Conservation (phyloP, 83 land plant genomes). For the Isoetes engelmannii region DNA sequence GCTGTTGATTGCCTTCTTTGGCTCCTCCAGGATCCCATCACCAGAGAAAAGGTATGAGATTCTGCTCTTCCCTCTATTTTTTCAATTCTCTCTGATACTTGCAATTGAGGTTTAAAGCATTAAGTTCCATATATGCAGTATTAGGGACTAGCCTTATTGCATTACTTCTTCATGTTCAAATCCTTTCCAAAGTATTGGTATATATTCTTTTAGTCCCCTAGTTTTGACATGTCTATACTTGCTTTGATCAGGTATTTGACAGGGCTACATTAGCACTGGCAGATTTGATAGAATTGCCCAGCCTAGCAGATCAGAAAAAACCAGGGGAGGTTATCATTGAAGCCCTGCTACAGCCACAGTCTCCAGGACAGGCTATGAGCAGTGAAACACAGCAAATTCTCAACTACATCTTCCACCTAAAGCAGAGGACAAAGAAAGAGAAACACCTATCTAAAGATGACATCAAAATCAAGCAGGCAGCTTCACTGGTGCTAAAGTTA, state of each 20-base stretch:
- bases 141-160: too few species aligned
- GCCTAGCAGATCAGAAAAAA: conserved; percentile 41
- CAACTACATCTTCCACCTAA: conserved; percentile 47
- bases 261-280: conserved; percentile 40
- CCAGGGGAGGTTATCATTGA: conserved; percentile 54
- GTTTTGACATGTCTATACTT: too few species aligned
- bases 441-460: conserved; percentile 44
- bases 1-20: conserved; percentile 80
- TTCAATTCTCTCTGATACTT: too few species aligned
- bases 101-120: too few species aligned
- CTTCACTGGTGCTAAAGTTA: conserved; percentile 45
- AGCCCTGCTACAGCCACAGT: conserved; percentile 43
- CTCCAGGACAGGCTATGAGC: too few species aligned
- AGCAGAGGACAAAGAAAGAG: conserved; percentile 61
- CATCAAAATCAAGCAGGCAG: conserved; percentile 41
- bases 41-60: conserved; percentile 41
- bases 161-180: too few species aligned
- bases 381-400: conserved; percentile 44
- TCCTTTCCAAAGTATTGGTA: too few species aligned
- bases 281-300: conserved; percentile 69
- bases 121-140: too few species aligned
- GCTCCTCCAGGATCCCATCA: conserved; percentile 57
- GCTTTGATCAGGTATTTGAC: conserved; percentile 47
- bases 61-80: too few species aligned
- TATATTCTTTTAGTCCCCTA: too few species aligned